Evolutionary conservation across 78 protist genomes (phyloP).

Genomic region (Dictyostelium purpureum): DNA sequence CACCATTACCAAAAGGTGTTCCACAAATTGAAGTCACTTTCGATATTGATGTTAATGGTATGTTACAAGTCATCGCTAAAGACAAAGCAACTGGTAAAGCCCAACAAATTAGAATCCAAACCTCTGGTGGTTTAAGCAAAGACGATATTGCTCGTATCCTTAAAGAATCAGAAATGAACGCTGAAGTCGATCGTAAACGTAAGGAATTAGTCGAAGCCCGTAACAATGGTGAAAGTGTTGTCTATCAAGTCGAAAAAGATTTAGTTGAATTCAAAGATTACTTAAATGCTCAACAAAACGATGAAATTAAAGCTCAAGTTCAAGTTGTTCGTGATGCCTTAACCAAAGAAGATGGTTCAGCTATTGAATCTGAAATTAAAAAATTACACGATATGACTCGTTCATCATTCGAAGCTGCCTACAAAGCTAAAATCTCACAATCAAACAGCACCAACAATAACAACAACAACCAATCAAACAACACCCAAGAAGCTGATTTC

Average conservation of each 20-base stretch:
- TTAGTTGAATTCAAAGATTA: conserved; percentile 66
- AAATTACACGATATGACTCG: conserved; percentile 53
- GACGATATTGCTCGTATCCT: conserved; percentile 97
- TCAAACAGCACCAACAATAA: neutral
- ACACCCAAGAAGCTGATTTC: conserved; percentile 68
- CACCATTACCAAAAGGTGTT: conserved; percentile 94
- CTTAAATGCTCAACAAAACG: conserved; percentile 46
- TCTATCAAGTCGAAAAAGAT: conserved; percentile 61
- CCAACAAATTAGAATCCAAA: conserved; percentile 90
- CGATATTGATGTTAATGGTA: conserved; percentile 84
- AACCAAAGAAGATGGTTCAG: conserved; percentile 20
- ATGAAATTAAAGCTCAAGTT: conserved; percentile 40
- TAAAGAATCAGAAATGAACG: conserved; percentile 92
- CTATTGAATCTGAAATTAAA: conserved; percentile 63
- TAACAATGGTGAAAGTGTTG: conserved; percentile 72
- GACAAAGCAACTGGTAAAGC: conserved; percentile 99
- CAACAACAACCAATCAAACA: neutral
- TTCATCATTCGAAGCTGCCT: conserved; percentile 39
- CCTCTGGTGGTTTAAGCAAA: conserved; percentile 96
- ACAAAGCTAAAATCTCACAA: conserved; percentile 70
- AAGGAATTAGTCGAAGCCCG: conserved; percentile 68
- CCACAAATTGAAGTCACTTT: conserved; percentile 90
- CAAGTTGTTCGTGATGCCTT: conserved; percentile 7
- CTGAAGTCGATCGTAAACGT: conserved; percentile 73
- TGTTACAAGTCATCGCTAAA: conserved; percentile 83